Evolutionary conservation across 768 basidiomycete genomes (phyloP).

Genomic region (Amanita brunnescens): DNA sequence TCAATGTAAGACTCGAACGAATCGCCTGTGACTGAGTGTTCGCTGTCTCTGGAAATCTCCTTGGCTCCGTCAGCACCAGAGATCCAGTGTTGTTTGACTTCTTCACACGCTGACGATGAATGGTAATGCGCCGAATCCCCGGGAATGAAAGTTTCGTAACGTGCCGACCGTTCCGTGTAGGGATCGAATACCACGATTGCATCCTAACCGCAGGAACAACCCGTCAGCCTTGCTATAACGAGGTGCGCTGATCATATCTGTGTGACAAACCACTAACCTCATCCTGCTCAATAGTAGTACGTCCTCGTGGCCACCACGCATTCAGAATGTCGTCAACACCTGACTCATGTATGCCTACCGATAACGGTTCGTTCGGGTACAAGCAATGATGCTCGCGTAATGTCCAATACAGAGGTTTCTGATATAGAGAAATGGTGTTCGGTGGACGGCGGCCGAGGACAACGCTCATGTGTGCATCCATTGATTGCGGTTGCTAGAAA

Average conservation of each 20-base stretch:
- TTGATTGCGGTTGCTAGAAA: slow-evolving; percentile 13
- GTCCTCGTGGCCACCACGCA: slow-evolving; percentile 37
- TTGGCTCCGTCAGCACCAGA: slow-evolving; percentile 15
- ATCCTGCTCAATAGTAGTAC: slow-evolving; percentile 20
- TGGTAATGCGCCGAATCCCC: slow-evolving; percentile 27
- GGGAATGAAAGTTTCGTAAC: slow-evolving; percentile 40
- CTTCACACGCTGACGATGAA: slow-evolving; percentile 26
- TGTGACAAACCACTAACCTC: slow-evolving; percentile 21
- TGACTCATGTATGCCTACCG: slow-evolving; percentile 22
- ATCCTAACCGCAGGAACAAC: slow-evolving; percentile 20
- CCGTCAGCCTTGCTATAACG: slow-evolving; percentile 4
- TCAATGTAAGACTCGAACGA: slow-evolving; percentile 14
- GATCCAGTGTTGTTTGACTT: slow-evolving; percentile 21
- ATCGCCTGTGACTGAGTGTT: neutral
- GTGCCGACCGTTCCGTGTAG: slow-evolving; percentile 25
- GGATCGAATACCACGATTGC: slow-evolving; percentile 34
- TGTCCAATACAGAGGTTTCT: slow-evolving; percentile 30
- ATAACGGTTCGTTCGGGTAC: slow-evolving; percentile 26
- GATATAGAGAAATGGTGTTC: slow-evolving; percentile 17
- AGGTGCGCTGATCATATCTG: neutral
- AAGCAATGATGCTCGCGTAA: slow-evolving; percentile 42
- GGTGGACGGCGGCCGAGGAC: slow-evolving; percentile 17
- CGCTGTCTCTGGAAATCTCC: slow-evolving; percentile 23
- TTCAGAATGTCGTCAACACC: slow-evolving; percentile 38
- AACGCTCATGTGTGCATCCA: slow-evolving; percentile 14